Evolutionary conservation across 305 asterid species (phyloP).

Genomic region (Solanum hybrid): DNA sequence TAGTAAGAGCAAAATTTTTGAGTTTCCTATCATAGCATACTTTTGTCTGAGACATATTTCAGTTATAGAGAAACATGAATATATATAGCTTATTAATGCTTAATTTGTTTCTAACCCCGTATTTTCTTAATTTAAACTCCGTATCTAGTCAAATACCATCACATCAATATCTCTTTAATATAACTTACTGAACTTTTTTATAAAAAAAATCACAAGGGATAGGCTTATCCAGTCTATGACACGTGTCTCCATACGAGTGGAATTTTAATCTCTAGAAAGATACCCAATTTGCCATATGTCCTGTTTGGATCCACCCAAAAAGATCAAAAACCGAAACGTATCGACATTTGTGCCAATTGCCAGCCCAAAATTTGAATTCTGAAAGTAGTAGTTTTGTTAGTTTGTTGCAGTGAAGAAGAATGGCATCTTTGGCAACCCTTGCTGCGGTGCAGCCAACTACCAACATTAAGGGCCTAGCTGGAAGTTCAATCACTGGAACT

Average conservation of each 20-base stretch:
- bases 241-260: constrained; percentile 32
- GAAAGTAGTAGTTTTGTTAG: constrained; percentile 9
- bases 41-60: no score
- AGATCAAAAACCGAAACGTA: neutral
- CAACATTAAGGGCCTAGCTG: constrained; percentile 69
- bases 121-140: no score
- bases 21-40: neutral
- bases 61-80: neutral
- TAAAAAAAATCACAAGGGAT: constrained; percentile 17
- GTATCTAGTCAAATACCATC: fast-evolving
- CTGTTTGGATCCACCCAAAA: constrained; percentile 26
- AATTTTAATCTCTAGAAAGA: constrained; percentile 22
- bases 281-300: constrained; percentile 49
- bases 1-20: fast-evolving
- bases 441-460: constrained; percentile 56
- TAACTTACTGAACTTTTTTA: no score
- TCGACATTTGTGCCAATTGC: neutral
- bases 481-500: constrained; percentile 81
- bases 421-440: constrained; percentile 79
- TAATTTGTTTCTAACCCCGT: fast-evolving
- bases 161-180: neutral
- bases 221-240: constrained; percentile 42
- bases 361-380: neutral
- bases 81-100: neutral
- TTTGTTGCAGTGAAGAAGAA: constrained; percentile 7